Percentiles rank a stretch among this genome's conserved stretches.
phyloP scores from a whole-genome alignment of 2,329 filamentous ascomycete species.

The Cercospora brassicicola region DNA sequence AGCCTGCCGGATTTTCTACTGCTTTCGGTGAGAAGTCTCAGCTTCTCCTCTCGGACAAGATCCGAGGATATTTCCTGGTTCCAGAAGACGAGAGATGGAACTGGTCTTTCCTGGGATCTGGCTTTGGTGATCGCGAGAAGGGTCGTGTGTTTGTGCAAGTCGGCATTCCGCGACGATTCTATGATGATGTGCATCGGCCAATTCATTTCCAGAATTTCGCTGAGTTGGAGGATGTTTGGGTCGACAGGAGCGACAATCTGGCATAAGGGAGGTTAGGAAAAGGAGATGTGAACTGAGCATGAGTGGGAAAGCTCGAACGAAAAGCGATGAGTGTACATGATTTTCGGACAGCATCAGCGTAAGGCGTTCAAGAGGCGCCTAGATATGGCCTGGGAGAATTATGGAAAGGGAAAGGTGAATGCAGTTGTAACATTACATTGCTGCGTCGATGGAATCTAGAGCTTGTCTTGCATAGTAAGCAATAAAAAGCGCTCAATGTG shows the following conservation, averaged over 20 bases:
- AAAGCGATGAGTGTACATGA: background rate
- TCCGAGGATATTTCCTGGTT: constrained; percentile 93
- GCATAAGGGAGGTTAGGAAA: constrained; percentile 53
- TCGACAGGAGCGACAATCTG: constrained; percentile 90
- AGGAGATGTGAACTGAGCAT: background rate
- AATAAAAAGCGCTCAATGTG: background rate
- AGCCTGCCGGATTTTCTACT: constrained; percentile 82
- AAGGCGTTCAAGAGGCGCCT: background rate
- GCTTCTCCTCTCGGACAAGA: constrained; percentile 86
- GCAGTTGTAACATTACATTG: background rate
- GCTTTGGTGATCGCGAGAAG: constrained; percentile 86
- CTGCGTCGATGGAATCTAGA: background rate
- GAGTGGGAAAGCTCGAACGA: background rate
- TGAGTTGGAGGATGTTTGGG: constrained; percentile 94
- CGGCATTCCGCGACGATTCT: constrained; percentile 84
- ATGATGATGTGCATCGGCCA: constrained; percentile 86
- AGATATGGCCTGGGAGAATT: background rate
- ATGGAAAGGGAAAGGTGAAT: background rate
- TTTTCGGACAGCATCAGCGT: background rate
- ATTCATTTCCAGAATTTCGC: constrained; percentile 97
- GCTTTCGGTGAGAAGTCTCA: constrained; percentile 92
- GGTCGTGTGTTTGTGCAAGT: constrained; percentile 80
- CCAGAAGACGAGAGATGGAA: constrained; percentile 92
- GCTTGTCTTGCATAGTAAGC: background rate
- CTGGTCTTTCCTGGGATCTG: constrained; percentile 94